These are phyloP conservation scores for Dactylorhiza incarnata DNA, from an alignment of 106 monocot genomes.

Conservation along the genomic window DNA sequence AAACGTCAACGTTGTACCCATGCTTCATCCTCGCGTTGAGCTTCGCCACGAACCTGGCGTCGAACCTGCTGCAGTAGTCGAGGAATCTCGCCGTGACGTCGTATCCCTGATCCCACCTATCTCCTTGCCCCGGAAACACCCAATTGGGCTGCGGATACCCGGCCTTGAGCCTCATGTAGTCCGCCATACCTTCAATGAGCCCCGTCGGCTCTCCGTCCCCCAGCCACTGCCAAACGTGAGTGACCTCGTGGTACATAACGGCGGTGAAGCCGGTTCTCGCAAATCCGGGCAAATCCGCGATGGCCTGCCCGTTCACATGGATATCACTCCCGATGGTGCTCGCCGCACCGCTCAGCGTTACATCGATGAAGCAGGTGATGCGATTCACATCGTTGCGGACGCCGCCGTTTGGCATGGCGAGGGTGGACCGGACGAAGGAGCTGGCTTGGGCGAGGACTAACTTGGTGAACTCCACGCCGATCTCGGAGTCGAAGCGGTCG, in stretches of 20 bases:
- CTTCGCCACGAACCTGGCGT: too few relatives aligned
- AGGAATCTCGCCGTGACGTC: too few relatives aligned
- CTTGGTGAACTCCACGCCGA: conserved; percentile 44
- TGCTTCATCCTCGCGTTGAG: too few relatives aligned
- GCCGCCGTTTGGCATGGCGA: conserved; percentile 13
- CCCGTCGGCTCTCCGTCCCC: conserved; percentile 23
- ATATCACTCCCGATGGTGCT: conserved; percentile 23
- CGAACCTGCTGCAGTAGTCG: too few relatives aligned
- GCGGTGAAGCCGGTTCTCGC: conserved; percentile 42
- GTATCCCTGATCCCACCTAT: neutral
- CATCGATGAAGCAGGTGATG: conserved; percentile 30
- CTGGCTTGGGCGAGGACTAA: conserved; percentile 36
- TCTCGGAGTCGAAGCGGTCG: conserved; percentile 27
- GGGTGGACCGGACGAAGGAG: conserved; percentile 34
- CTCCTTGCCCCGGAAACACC: conserved; percentile 40
- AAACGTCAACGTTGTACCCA: too few relatives aligned
- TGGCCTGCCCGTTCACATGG: conserved; percentile 35
- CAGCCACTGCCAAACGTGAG: conserved; percentile 62
- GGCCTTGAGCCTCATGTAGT: conserved; percentile 53
- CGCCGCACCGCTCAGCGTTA: conserved; percentile 16
- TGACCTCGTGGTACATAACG: conserved; percentile 43
- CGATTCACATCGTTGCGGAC: conserved; percentile 26
- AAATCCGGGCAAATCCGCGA: conserved; percentile 17
- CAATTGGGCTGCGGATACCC: conserved; percentile 25
- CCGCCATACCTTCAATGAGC: conserved; percentile 57